Base-by-base conservation (phyloP, 2,329 filamentous ascomycete species). In the Ophiostoma ips region DNA sequence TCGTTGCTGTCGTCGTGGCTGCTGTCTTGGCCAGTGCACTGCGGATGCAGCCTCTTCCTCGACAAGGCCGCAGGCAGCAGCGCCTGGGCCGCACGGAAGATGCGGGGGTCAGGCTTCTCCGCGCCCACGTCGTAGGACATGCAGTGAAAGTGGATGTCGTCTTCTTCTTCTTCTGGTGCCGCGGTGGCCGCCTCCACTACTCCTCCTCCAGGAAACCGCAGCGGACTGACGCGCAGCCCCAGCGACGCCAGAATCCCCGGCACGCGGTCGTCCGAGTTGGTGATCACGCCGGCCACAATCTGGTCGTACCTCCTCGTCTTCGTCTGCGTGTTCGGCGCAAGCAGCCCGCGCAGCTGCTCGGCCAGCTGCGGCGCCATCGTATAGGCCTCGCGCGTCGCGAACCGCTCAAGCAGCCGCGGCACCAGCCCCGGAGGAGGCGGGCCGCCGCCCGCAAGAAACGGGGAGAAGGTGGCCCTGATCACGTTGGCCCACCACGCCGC, bases 191-290 rank as follows among this genome's bases (percentile, higher is more conserved):
- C n/a, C n/a, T n/a, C n/a, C n/a, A n/a, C n/a, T n/a, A n/a, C n/a
- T n/a, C n/a, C n/a, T n/a, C n/a, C n/a, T n/a, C n/a, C n/a, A n/a
- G n/a, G n/a, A n/a, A n/a, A n/a, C n/a, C 64, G 62, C 33, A 63
- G 37, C 0, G 66, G 63, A 48, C 66, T 67, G 2, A 80, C 64
- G 2, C 58, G 60, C 28, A 83, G 56, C 1, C 73, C 75, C 5
- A 81, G 62, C 0, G 74, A 75, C 0, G 67, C 61, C 4, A 83
- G 61, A 19, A 82, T 68, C 24, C 61, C 61, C 0, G 71, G 69
- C 0, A 81, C 73, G n/a, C 78, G 67, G 58, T 76, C 69, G 55
- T 83, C 79, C 0, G 77, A 81, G 58, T 83, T 83, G 11, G 77
- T 77, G 47, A 83, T 69, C 6, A 82, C 66, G 24, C 77, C 78